phyloP scores from a whole-genome alignment of 129 eudicot species.

The Gnaphalium uliginosum region DNA sequence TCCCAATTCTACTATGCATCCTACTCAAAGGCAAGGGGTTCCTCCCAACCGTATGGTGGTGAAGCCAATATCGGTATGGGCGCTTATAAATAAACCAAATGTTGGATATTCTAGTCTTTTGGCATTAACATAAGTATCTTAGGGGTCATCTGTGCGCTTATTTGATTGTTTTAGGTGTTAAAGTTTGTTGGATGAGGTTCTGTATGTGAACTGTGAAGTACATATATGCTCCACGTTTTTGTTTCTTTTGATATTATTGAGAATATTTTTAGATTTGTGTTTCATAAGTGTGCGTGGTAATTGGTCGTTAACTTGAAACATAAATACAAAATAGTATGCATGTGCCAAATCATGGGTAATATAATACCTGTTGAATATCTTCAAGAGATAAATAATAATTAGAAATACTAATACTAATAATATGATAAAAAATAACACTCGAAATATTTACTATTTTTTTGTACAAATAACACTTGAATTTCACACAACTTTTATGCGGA shows the following conservation, averaged over 20 bases:
- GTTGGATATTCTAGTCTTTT: not conserved
- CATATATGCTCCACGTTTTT: slow-evolving; percentile 21
- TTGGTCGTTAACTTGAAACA: not conserved
- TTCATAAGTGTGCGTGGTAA: not conserved
- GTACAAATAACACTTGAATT: too few species aligned
- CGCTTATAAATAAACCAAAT: slow-evolving; percentile 47
- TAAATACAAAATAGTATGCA: too few species aligned
- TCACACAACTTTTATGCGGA: too few species aligned
- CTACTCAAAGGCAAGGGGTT: slow-evolving; percentile 57
- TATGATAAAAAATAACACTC: too few species aligned
- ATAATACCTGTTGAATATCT: not conserved
- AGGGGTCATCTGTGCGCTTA: slow-evolving; percentile 10
- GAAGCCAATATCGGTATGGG: slow-evolving; percentile 77
- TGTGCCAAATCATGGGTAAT: too few species aligned
- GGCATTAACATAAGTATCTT: slow-evolving; percentile 8
- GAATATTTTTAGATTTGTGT: slow-evolving; percentile 16
- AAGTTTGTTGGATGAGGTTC: slow-evolving; percentile 25
- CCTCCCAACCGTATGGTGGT: slow-evolving; percentile 49
- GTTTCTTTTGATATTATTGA: slow-evolving; percentile 17
- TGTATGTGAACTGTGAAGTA: slow-evolving; percentile 20
- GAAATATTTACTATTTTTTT: too few species aligned
- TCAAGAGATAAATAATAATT: too few species aligned
- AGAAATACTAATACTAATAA: too few species aligned
- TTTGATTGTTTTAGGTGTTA: slow-evolving; percentile 21
- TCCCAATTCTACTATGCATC: slow-evolving; percentile 70